Evolutionary conservation across 2,329 filamentous ascomycete species (phyloP), one percentile per base, ranked within the genome.

Genomic region (Tolypocladium amazonense): DNA sequence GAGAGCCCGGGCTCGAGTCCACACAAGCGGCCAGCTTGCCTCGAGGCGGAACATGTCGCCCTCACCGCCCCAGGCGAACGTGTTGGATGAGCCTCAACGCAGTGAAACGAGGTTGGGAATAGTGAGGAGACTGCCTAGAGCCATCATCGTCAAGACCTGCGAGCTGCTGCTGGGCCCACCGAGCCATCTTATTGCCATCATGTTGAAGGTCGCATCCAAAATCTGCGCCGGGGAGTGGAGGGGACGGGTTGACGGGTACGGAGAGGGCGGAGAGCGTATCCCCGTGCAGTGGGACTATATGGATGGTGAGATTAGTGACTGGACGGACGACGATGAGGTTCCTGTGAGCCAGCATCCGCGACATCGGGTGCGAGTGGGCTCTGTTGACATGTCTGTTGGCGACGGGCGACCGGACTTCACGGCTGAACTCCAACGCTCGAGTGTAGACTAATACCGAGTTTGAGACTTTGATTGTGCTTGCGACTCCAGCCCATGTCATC

Each of bases 141-240:
- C 85, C 3, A 82, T 96, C 37, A 81, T 96, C 33, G 83, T 87
- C 59, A 92, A 90, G 73, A 92, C 91, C 0, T 86, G 84, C 63
- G 86, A 89, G 57, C 81, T 94, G 37, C 80, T 96, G 4, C 76
- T 96, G 18, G 86, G 89, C 0, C 91, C 91, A n/a, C 91, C 92
- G 0, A 83, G 87, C 20, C 85, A 92, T 66, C 81, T 96, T 2
- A 82, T 96, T 41, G 80, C 84, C 33, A 77, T 96, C 47, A 92
- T 96, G 80, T 81, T 96, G 5, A 85, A 86, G 59, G 90, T 96
- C 60, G 90, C 92, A 0, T 87, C 89, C 0, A 86, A 84, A 62
- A 90, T 96, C 62, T 82, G 86, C 1, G 79, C 79, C 37, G 84
- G 82, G 23, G 79, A 83, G 74, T 85, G 81, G 86, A 76, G 82